Evolutionary conservation across 2,329 filamentous ascomycete genomes (phyloP).

Genomic region (Esteya vermicola): DNA sequence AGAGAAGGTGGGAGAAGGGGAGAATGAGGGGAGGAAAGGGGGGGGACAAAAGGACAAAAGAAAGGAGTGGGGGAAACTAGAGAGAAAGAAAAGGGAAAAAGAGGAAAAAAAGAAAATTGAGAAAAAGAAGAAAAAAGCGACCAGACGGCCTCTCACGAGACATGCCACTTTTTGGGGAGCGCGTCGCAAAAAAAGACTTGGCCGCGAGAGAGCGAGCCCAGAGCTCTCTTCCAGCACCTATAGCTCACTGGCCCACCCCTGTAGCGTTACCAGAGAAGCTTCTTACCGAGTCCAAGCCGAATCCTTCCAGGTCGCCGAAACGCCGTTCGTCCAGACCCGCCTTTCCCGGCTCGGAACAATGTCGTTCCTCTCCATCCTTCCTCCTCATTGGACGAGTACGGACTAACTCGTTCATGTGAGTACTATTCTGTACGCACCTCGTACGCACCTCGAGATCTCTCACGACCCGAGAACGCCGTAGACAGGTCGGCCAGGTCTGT

Average conservation of each 20-base stretch:
- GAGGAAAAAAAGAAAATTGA: not conserved
- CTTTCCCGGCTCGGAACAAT: not conserved
- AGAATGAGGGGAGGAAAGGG: not conserved
- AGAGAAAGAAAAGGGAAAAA: not conserved
- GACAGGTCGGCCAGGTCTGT: no score
- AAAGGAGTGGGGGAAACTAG: not conserved
- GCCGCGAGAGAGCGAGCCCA: no score
- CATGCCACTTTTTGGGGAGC: no score
- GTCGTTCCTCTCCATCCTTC: not conserved
- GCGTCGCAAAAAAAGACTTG: no score
- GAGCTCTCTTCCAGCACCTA: no score
- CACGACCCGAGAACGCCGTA: no score
- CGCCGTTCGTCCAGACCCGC: slow-evolving; percentile 2
- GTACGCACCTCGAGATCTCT: no score
- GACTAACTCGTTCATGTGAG: no score
- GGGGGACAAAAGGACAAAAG: not conserved
- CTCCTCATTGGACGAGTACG: not conserved
- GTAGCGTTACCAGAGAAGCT: no score
- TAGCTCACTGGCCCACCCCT: no score
- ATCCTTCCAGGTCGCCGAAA: not conserved
- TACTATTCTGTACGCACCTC: no score
- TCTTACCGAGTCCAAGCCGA: slow-evolving; percentile 1
- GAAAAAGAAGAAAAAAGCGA: not conserved
- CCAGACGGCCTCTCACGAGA: not conserved
- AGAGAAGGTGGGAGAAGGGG: not conserved